These are phyloP conservation scores for Flaveria robusta DNA, from an alignment of 129 eudicot genomes.

Conservation along the genomic window DNA sequence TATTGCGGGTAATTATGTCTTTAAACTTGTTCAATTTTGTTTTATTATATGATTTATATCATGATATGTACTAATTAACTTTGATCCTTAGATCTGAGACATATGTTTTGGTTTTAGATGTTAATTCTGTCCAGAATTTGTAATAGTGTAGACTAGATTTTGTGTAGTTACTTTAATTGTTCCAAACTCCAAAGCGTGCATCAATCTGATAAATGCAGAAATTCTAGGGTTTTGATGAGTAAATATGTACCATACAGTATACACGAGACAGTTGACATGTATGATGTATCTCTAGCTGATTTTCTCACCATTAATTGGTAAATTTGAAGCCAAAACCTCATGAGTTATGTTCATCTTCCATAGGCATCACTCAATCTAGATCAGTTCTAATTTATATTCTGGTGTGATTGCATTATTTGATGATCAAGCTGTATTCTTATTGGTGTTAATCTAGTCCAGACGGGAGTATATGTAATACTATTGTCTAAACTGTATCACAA, in stretches of 20 bases:
- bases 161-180: background rate
- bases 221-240: too few species aligned
- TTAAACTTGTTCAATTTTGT: conserved; percentile 13
- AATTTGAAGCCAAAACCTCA: background rate
- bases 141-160: too few species aligned
- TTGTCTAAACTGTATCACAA: background rate
- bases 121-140: too few species aligned
- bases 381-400: background rate
- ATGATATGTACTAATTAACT: conserved; percentile 6
- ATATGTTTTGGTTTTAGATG: background rate
- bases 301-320: background rate
- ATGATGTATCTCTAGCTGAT: background rate
- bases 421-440: background rate
- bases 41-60: background rate
- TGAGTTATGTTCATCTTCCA: too few species aligned
- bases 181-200: conserved; percentile 18
- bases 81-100: conserved; percentile 1
- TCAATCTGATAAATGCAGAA: background rate
- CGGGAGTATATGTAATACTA: background rate
- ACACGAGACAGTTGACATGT: background rate
- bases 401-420: conserved; percentile 9
- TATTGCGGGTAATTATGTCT: conserved; percentile 51
- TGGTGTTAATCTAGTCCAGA: background rate
- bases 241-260: too few species aligned
- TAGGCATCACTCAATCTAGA: background rate